A percentile compares a stretch with the other conserved stretches of the same genome.
These are phyloP conservation scores for Solanum ossicruentum DNA, from an alignment of 257 asterid genomes.

Conservation along the genomic window DNA sequence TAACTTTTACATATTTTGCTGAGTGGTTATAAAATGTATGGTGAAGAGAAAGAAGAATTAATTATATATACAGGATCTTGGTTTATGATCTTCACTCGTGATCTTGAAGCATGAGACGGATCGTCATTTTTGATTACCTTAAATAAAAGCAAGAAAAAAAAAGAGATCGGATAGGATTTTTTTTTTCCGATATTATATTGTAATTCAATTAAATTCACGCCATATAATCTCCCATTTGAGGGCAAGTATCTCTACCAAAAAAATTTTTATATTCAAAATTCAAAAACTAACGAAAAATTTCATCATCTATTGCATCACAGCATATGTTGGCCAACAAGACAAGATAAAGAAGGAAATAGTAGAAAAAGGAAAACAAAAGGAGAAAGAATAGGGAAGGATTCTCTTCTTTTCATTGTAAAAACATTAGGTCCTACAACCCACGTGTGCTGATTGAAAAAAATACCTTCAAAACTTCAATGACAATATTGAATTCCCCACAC, in stretches of 20 bases:
- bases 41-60: not conserved
- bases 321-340: not conserved
- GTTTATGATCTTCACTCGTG: not conserved
- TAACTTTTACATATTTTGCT: not conserved
- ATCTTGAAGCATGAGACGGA: not conserved
- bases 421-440: slow-evolving; percentile 12
- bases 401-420: not conserved
- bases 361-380: not conserved
- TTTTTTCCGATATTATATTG: not conserved
- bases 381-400: not conserved
- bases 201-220: not conserved
- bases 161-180: not conserved
- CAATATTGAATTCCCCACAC: slow-evolving; percentile 4
- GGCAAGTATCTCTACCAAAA: not conserved
- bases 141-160: not conserved
- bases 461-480: slow-evolving; percentile 2
- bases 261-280: accelerated
- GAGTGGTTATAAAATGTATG: not conserved
- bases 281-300: no score
- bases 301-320: not conserved
- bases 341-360: not conserved
- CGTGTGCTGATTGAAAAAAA: slow-evolving; percentile 6
- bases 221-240: not conserved
- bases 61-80: not conserved
- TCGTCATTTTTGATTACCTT: not conserved